phyloP scores from a whole-genome alignment of 139 green algal species.

The Chlamydomonas schloesseri region DNA sequence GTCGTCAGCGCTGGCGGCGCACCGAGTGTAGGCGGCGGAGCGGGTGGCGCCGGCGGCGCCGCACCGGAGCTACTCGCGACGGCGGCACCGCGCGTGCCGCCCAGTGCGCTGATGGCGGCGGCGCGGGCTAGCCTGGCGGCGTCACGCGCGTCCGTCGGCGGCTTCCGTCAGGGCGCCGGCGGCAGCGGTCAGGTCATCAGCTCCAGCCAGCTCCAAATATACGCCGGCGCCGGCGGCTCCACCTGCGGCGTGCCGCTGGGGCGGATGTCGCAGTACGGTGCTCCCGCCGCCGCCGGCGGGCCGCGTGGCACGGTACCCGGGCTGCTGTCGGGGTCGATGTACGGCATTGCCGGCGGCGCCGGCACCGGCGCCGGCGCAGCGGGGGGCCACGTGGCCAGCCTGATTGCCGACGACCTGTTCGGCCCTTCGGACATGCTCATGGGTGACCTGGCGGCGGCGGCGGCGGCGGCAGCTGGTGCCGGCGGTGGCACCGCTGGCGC shows the following conservation, averaged over 20 bases:
- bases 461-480: background rate
- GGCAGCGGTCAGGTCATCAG: background rate
- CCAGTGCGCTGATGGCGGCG: background rate
- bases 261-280: too few relatives aligned
- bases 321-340: background rate
- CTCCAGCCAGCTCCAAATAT: background rate
- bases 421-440: background rate
- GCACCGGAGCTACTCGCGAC: background rate
- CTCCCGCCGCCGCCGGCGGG: background rate
- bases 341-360: too few relatives aligned
- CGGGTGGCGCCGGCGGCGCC: background rate
- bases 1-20: background rate
- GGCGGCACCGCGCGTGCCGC: background rate
- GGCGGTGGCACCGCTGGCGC: background rate
- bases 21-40: background rate
- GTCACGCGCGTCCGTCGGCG: background rate
- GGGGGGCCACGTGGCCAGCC: background rate
- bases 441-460: background rate
- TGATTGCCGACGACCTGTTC: background rate
- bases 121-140: background rate
- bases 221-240: too few relatives aligned
- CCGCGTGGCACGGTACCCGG: background rate
- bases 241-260: too few relatives aligned
- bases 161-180: background rate
- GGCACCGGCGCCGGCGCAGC: background rate